Evolutionary conservation across 192 early-diverging fungal genomes (phyloP).

Genomic region (Umbelopsis sp.): DNA sequence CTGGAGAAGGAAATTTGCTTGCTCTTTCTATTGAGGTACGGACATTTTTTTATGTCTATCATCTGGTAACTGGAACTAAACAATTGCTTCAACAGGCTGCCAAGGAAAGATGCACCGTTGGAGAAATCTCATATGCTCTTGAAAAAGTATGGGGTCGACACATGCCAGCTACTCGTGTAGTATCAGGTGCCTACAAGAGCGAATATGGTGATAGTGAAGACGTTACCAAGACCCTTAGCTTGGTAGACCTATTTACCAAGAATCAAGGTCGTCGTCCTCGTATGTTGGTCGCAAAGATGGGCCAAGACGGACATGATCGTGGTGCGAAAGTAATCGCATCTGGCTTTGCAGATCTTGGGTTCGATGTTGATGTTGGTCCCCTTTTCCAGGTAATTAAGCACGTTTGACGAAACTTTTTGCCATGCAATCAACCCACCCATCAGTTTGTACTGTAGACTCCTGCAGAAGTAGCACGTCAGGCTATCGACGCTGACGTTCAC

Average conservation of each 20-base stretch:
- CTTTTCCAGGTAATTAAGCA: constrained; percentile 60
- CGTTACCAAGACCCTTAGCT: constrained; percentile 62
- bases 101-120: constrained; percentile 78
- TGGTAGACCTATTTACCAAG: constrained; percentile 70
- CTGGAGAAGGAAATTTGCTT: constrained; percentile 73
- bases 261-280: constrained; percentile 83
- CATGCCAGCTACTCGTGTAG: constrained; percentile 78
- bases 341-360: constrained; percentile 88
- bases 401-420: not conserved
- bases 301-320: constrained; percentile 91
- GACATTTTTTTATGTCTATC: not conserved
- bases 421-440: not conserved
- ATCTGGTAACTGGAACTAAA: not conserved
- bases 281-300: constrained; percentile 91
- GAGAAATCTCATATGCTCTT: constrained; percentile 82
- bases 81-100: constrained; percentile 53
- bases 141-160: constrained; percentile 86
- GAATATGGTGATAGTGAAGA: constrained; percentile 74
- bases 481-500: constrained; percentile 89
- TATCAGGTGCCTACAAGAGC: constrained; percentile 84
- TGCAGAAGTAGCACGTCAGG: constrained; percentile 85
- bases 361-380: constrained; percentile 90
- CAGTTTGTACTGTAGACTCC: constrained; percentile 61
- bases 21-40: constrained; percentile 69
- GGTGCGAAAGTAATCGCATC: constrained; percentile 94